phyloP scores from a whole-genome alignment of 2,329 filamentous ascomycete species.

The Ilyonectria sp. region DNA sequence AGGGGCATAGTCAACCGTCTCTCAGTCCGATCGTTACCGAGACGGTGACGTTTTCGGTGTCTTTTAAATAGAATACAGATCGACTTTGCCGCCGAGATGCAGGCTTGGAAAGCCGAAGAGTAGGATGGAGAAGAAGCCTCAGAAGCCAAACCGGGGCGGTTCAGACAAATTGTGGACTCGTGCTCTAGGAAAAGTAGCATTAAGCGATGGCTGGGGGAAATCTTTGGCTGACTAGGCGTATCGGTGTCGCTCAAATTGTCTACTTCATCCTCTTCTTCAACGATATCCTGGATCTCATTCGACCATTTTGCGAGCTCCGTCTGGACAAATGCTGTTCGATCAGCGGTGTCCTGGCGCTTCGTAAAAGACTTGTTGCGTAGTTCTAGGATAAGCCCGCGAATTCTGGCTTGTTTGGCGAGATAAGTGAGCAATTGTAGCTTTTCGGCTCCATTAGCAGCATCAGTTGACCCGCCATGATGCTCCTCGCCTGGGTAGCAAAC shows the following conservation, averaged over 20 bases:
- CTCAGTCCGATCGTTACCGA: conserved; percentile 26
- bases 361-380: conserved; percentile 67
- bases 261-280: conserved; percentile 54
- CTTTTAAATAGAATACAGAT: conserved; percentile 60
- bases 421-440: conserved; percentile 56
- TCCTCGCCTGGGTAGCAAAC: conserved; percentile 69
- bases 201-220: conserved; percentile 56
- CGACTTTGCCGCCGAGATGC: conserved; percentile 64
- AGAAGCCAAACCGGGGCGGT: conserved; percentile 64
- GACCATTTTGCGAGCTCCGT: conserved; percentile 66
- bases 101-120: conserved; percentile 64
- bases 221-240: conserved; percentile 9
- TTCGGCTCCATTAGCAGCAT: conserved; percentile 36
- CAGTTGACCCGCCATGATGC: conserved; percentile 51
- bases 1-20: conserved; percentile 49
- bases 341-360: conserved; percentile 59
- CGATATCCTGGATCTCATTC: conserved; percentile 66
- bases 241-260: conserved; percentile 27
- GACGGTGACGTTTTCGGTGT: conserved; percentile 36
- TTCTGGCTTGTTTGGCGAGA: conserved; percentile 63
- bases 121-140: conserved; percentile 60
- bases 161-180: conserved; percentile 66
- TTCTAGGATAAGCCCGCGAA: conserved; percentile 67
- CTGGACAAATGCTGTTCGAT: conserved; percentile 62
- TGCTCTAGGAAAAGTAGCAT: conserved; percentile 63